Conservation (phyloP, 805 yeast genomes). For the Candida lessepsii region DNA sequence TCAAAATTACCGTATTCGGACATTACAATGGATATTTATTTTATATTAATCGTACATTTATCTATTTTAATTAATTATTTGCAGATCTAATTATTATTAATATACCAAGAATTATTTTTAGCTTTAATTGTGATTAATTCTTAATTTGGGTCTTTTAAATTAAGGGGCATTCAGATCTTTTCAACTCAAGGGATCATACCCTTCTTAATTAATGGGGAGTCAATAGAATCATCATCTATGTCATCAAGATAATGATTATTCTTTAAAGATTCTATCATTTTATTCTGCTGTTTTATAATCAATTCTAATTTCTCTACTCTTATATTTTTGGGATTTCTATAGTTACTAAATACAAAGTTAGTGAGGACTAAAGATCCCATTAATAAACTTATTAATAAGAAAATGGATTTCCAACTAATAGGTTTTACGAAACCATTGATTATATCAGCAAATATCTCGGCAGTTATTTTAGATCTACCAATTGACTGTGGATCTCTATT, state of each 20-base stretch:
- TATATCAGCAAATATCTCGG: constrained; percentile 80
- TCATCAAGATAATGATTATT: constrained; percentile 3
- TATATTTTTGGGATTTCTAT: constrained; percentile 20
- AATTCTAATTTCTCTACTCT: constrained; percentile 15
- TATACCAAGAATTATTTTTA: no score
- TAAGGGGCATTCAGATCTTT: no score
- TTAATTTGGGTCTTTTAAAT: no score
- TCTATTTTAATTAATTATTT: no score
- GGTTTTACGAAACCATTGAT: constrained; percentile 73
- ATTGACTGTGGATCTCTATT: constrained; percentile 66
- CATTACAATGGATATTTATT: constrained; percentile 12
- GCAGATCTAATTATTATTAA: no score
- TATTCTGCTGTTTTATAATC: constrained; percentile 17
- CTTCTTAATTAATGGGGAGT: constrained; percentile 16
- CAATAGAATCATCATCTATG: constrained; percentile 9
- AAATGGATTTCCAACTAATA: constrained; percentile 66
- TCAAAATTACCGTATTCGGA: constrained; percentile 14
- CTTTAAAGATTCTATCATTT: constrained; percentile 5
- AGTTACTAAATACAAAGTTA: constrained; percentile 48
- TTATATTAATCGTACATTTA: no score
- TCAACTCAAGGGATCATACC: no score
- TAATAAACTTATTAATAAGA: constrained; percentile 44
- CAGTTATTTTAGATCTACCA: constrained; percentile 70
- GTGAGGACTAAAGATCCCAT: constrained; percentile 54
- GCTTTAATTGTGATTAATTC: no score